These are phyloP conservation scores for Simplicillium sp. DNA, from an alignment of 2,329 filamentous ascomycete species.

Conservation along the genomic window DNA sequence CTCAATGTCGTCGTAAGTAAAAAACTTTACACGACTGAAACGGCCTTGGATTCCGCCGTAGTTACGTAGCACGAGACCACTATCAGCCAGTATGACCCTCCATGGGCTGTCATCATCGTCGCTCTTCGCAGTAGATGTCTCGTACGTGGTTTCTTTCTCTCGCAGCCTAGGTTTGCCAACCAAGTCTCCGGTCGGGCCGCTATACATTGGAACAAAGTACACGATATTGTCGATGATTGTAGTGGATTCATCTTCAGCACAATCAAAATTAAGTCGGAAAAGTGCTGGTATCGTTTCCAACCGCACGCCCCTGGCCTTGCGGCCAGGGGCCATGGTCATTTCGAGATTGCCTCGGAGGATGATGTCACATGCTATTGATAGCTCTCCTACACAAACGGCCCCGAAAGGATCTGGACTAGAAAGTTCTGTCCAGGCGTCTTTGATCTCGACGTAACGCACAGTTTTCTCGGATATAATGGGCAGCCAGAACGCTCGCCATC, in stretches of 20 bases:
- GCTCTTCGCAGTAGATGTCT: background rate
- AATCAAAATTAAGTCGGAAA: background rate
- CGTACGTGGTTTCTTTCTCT: too few relatives aligned
- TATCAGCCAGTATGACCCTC: background rate
- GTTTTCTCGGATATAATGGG: background rate
- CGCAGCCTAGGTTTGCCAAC: too few relatives aligned
- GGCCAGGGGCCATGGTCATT: background rate
- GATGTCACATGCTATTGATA: background rate
- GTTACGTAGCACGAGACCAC: background rate
- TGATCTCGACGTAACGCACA: background rate
- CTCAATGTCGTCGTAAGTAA: background rate
- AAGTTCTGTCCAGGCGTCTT: background rate
- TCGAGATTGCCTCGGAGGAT: background rate
- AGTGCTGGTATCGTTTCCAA: background rate
- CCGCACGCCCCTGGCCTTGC: background rate
- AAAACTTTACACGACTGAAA: background rate
- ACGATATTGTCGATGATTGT: background rate
- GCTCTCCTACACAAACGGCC: background rate
- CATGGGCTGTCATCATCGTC: background rate
- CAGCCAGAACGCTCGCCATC: background rate
- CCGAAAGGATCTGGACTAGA: background rate
- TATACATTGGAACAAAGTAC: background rate
- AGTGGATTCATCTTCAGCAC: background rate
- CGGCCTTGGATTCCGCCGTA: background rate
- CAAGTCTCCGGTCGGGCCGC: background rate